Conservation (phyloP, 2,329 filamentous ascomycete genomes). For the Fusarium tricinctum region DNA sequence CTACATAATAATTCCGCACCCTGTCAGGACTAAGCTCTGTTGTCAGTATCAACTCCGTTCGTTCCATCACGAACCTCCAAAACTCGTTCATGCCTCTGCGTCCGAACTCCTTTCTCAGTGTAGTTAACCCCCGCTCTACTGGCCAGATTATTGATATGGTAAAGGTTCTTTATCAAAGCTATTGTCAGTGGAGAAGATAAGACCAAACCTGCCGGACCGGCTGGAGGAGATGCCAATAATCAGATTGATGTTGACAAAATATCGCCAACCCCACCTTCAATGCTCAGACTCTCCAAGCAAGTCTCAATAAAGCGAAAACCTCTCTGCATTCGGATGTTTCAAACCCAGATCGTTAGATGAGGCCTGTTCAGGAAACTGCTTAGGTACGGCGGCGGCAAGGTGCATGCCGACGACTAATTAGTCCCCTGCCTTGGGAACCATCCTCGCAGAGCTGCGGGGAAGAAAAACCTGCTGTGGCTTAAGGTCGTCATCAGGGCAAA, state of each 20-base stretch:
- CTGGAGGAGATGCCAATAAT: slow-evolving; percentile 18
- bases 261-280: slow-evolving; percentile 16
- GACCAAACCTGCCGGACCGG: slow-evolving; percentile 3
- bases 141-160: slow-evolving; percentile 4
- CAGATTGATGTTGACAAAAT: slow-evolving; percentile 4
- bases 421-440: background rate
- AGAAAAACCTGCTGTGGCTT: slow-evolving; percentile 27
- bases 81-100: background rate
- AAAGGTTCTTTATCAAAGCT: slow-evolving; percentile 11
- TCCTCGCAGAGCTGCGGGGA: slow-evolving; percentile 11
- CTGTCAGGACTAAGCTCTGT: background rate
- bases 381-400: background rate
- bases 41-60: background rate
- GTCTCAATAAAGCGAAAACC: slow-evolving; percentile 4
- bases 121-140: slow-evolving; percentile 8
- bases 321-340: slow-evolving; percentile 2
- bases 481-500: slow-evolving; percentile 16
- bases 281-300: slow-evolving; percentile 7
- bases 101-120: slow-evolving; percentile 16
- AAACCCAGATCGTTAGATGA: background rate
- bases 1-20: background rate
- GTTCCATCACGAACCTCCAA: background rate
- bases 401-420: slow-evolving; percentile 17
- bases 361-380: background rate
- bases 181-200: slow-evolving; percentile 26